Evolutionary conservation across 2,329 filamentous ascomycete genomes (phyloP).

Genomic region (Colletotrichum magnum): DNA sequence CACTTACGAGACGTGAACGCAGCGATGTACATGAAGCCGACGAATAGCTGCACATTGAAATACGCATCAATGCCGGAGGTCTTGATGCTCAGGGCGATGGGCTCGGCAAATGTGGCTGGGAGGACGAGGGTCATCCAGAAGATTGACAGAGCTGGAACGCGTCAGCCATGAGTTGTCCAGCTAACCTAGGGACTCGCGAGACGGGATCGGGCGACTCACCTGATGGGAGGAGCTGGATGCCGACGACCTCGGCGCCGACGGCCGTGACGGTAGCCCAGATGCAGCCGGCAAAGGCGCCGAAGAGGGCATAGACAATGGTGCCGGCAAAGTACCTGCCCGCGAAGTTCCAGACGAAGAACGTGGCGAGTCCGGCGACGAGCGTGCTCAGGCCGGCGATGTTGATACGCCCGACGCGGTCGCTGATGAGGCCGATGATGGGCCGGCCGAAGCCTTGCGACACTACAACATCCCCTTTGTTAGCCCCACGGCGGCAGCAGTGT

Average conservation of each 20-base stretch:
- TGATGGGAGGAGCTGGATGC: constrained; percentile 76
- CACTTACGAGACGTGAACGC: constrained; percentile 62
- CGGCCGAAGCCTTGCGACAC: constrained; percentile 77
- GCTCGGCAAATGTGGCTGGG: constrained; percentile 78
- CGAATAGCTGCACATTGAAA: constrained; percentile 69
- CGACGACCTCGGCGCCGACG: constrained; percentile 81
- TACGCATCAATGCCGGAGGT: constrained; percentile 60
- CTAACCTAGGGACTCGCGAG: too few species aligned
- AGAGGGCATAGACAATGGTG: constrained; percentile 78
- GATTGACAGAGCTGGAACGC: constrained; percentile 69
- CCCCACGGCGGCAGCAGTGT: neutral
- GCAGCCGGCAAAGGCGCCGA: constrained; percentile 78
- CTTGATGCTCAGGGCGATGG: constrained; percentile 72
- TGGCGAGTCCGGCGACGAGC: constrained; percentile 73
- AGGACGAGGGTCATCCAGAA: constrained; percentile 80
- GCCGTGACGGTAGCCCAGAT: constrained; percentile 80
- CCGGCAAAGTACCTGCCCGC: constrained; percentile 75
- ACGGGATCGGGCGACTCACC: constrained; percentile 50
- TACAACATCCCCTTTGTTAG: constrained; percentile 40
- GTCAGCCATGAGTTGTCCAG: neutral
- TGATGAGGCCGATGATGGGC: constrained; percentile 80
- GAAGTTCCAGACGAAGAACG: constrained; percentile 81
- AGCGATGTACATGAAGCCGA: constrained; percentile 72
- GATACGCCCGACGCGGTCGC: constrained; percentile 78
- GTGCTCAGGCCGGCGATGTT: constrained; percentile 80